phyloP scores from a whole-genome alignment of 2,329 filamentous ascomycete species.

The Aspergillus sp. region DNA sequence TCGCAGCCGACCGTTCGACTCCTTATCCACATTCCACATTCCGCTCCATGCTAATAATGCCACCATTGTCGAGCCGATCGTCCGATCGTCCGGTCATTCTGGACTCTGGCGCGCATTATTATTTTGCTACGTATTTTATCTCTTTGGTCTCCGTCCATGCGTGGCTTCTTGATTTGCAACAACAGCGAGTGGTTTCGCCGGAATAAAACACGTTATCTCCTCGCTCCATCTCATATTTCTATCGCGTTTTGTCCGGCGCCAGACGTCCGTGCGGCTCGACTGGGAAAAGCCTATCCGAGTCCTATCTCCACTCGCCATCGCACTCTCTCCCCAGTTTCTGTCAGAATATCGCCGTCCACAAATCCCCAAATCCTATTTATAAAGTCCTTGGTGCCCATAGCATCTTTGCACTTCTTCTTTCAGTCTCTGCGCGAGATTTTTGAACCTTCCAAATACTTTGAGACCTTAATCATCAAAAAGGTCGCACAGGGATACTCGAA shows the following conservation, averaged over 20 bases:
- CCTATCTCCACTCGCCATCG: conserved; percentile 6
- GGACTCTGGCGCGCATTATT: not conserved
- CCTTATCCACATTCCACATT: not conserved
- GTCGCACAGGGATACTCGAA: not conserved
- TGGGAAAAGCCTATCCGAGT: not conserved
- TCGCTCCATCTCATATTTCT: not conserved
- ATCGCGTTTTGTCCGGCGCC: not conserved
- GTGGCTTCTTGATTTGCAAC: not conserved
- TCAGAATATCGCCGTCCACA: conserved; percentile 2
- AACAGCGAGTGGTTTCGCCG: no score
- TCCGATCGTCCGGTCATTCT: conserved; percentile 5
- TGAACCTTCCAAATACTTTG: not conserved
- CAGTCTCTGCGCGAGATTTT: not conserved
- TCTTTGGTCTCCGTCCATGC: not conserved
- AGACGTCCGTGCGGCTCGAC: not conserved
- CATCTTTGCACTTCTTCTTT: not conserved
- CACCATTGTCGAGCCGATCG: not conserved
- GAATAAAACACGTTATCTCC: no score
- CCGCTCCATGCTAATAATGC: not conserved
- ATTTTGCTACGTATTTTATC: not conserved
- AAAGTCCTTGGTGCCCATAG: not conserved
- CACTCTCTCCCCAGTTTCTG: not conserved
- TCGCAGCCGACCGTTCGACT: not conserved
- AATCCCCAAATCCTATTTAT: not conserved
- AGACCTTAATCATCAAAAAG: not conserved